phyloP scores from a whole-genome alignment of 768 basidiomycete species.

The Mycena rosella region DNA sequence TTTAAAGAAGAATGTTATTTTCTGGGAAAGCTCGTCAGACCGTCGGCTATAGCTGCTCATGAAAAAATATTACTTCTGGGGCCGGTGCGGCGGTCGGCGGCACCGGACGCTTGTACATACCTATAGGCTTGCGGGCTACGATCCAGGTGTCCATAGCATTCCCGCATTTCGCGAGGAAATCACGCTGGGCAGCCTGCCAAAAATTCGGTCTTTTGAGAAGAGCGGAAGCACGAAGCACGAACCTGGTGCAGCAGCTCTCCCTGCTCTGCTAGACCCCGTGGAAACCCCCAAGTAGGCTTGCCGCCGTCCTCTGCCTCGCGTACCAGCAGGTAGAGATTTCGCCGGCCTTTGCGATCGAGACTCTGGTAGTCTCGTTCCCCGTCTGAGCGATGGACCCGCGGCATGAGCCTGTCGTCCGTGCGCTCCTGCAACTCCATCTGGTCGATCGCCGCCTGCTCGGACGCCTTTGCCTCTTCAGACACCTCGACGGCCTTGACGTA shows the following conservation, averaged over 20 bases:
- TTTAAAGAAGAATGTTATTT: constrained; percentile 90
- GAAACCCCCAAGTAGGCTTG: constrained; percentile 83
- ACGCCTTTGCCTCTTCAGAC: constrained; percentile 59
- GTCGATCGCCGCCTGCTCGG: constrained; percentile 70
- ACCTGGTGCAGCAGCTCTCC: constrained; percentile 87
- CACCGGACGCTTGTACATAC: constrained; percentile 71
- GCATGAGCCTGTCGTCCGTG: constrained; percentile 72
- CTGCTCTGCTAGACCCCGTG: constrained; percentile 71
- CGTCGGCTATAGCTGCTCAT: background rate
- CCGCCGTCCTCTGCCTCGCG: constrained; percentile 59
- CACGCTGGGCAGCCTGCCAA: constrained; percentile 77
- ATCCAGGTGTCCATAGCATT: constrained; percentile 93
- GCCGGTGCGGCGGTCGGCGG: constrained; percentile 43
- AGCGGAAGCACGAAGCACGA: constrained; percentile 36
- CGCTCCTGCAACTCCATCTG: constrained; percentile 70
- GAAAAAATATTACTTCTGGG: constrained; percentile 51
- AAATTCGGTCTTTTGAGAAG: background rate
- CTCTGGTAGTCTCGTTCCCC: constrained; percentile 71
- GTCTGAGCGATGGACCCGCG: constrained; percentile 75
- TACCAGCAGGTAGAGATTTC: constrained; percentile 91
- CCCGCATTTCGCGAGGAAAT: constrained; percentile 80
- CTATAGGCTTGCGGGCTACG: constrained; percentile 91
- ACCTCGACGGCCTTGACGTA: constrained; percentile 64
- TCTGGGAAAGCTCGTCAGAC: constrained; percentile 55
- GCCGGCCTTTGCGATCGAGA: constrained; percentile 84